Evolutionary conservation across 129 eudicot species (phyloP), one percentile per base, ranked within the genome.

Genomic region (Glebionis coronaria): DNA sequence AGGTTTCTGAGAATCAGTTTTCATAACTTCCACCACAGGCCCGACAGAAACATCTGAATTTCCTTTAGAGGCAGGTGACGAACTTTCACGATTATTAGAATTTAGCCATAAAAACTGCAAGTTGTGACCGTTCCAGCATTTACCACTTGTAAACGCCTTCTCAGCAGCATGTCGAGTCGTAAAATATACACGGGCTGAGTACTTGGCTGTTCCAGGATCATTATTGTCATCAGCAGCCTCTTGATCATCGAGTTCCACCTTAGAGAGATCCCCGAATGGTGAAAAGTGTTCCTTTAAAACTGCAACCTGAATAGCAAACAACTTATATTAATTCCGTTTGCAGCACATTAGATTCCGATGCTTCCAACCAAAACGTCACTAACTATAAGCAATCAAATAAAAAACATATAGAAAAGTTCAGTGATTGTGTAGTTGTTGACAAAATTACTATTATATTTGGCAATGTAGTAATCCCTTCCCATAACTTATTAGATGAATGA

Each of bases 231-330:
- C 82, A 62, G 74, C 70, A 15, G 56, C 68, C 74, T 80, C 91
- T 23, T 68, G 27, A 60, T 70, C 84, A 47, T 83, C 95, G 46
- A 93, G 65, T 65, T 86, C 95, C 76, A 84, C 90, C 42, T 78
- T 74, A 58, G 88, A 76, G 45, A 89, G 82, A 49, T 84, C 99
- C 12, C 99, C 95, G 42, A 64, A 93, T 25, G 78, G 38, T 38
- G 93, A 75, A 65, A 93, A 93, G 79, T 93, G 92, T 71, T 87
- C 99, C 81, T 84, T 83, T 72, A 89, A 58, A 71, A 77, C 95
- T 74, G 82, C 76, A 78, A 84, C 93, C 99, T 93, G 68, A 47
- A 28, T 18, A 57, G 11, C 12, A 38, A 71, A 56, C 75, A 56
- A 16, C 40, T 35, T 35, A 35, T 35, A 35, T 35, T 35, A 35